Evolutionary conservation across 129 eudicot genomes (phyloP).

Genomic region (Artemisia argyi): DNA sequence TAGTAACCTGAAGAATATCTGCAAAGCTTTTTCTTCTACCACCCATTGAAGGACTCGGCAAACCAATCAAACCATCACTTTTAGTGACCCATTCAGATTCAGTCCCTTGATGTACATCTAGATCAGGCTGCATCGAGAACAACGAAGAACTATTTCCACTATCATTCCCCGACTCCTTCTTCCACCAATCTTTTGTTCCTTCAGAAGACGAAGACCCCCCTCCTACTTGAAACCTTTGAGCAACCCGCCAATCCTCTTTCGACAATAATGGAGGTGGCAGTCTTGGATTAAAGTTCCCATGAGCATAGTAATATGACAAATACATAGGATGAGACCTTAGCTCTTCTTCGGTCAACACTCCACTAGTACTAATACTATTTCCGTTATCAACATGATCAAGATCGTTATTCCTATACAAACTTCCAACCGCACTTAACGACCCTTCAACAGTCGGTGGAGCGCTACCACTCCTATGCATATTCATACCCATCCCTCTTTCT

Average conservation of each 20-base stretch:
- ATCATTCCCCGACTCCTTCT: conserved; percentile 30
- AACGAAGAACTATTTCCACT: conserved; percentile 47
- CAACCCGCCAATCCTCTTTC: conserved; percentile 75
- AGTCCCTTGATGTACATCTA: conserved; percentile 34
- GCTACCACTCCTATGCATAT: conserved; percentile 76
- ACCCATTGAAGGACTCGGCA: conserved; percentile 60
- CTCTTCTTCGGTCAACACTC: conserved; percentile 61
- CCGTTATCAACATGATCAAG: conserved; percentile 22
- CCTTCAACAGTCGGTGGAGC: conserved; percentile 93
- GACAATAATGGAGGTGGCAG: conserved; percentile 78
- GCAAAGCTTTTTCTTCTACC: conserved; percentile 82
- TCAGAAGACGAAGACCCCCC: conserved; percentile 52
- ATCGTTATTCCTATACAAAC: conserved; percentile 49
- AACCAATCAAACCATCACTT: conserved; percentile 43
- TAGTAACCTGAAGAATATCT: conserved; percentile 74
- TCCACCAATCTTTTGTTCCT: conserved; percentile 52
- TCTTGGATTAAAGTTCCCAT: conserved; percentile 63
- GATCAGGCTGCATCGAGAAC: conserved; percentile 62
- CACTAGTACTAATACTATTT: conserved; percentile 30
- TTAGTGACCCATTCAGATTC: conserved; percentile 59
- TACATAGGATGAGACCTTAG: conserved; percentile 73
- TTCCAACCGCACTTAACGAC: conserved; percentile 59
- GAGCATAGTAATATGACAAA: conserved; percentile 64
- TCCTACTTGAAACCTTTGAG: conserved; percentile 66
- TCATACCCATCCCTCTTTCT: conserved; percentile 50